phyloP scores from a whole-genome alignment of 306 rosid genomes.

The Oxytropis ochrocephala region DNA sequence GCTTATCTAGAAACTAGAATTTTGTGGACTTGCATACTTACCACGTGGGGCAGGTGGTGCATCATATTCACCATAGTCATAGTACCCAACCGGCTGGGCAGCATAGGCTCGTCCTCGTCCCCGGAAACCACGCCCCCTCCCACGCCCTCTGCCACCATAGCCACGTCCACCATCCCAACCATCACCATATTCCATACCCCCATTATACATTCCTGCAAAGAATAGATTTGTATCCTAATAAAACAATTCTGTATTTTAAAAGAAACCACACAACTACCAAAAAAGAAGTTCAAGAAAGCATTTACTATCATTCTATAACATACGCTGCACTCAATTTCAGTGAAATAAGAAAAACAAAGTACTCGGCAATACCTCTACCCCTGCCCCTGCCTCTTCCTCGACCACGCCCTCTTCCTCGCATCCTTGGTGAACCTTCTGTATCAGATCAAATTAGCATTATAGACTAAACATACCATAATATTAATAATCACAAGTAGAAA shows the following conservation, averaged over 20 bases:
- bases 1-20: neutral
- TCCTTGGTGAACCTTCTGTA: conserved; percentile 64
- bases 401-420: conserved; percentile 39
- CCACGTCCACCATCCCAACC: conserved; percentile 75
- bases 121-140: conserved; percentile 45
- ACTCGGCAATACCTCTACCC: conserved; percentile 48
- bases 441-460: conserved; percentile 14
- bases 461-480: neutral
- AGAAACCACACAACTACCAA: neutral
- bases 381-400: conserved; percentile 71
- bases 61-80: conserved; percentile 60
- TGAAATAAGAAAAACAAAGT: conserved; percentile 13
- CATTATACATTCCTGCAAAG: conserved; percentile 55
- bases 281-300: neutral
- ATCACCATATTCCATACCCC: conserved; percentile 64
- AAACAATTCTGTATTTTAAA: neutral
- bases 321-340: neutral
- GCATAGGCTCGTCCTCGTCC: conserved; percentile 68
- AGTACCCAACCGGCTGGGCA: conserved; percentile 40
- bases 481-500: neutral
- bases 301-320: too few species aligned
- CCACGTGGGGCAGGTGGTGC: conserved; percentile 61
- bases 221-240: neutral
- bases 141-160: conserved; percentile 67
- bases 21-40: conserved; percentile 26